phyloP scores from a whole-genome alignment of 1,284 basidiomycete genomes.

The Cystobasidiaceae sp. region DNA sequence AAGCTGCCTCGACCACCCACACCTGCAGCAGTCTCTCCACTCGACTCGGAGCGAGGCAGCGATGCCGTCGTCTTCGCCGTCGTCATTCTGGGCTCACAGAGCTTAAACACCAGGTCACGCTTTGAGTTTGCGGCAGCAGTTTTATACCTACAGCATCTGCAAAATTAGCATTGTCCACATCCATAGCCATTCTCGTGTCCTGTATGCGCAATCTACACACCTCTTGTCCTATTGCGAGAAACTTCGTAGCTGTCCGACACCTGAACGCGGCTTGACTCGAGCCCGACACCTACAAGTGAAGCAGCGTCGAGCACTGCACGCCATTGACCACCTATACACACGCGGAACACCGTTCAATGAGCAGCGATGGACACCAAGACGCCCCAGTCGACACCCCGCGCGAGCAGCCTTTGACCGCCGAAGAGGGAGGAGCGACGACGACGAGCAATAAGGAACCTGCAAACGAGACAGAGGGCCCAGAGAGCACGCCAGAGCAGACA shows the following conservation, averaged over 20 bases:
- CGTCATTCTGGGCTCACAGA: neutral
- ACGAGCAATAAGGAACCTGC: neutral
- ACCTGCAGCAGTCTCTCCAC: constrained; percentile 28
- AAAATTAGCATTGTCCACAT: constrained; percentile 31
- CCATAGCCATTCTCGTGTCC: neutral
- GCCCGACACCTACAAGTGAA: too few species aligned
- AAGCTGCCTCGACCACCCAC: neutral
- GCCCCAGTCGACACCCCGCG: neutral
- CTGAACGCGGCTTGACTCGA: too few species aligned
- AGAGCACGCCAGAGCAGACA: neutral
- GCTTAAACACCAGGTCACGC: neutral
- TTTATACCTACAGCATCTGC: constrained; percentile 7
- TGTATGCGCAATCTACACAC: neutral
- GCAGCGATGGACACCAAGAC: constrained; percentile 12
- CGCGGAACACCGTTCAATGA: constrained; percentile 12
- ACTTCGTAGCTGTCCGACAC: too few species aligned
- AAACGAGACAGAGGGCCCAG: neutral
- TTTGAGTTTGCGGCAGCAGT: constrained; percentile 27
- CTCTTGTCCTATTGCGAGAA: neutral
- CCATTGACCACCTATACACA: neutral
- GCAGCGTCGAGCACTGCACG: too few species aligned
- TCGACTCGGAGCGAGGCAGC: neutral
- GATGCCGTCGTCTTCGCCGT: neutral
- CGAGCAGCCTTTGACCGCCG: constrained; percentile 5
- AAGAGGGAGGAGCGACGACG: neutral